A percentile compares a stretch with the other conserved stretches of the same genome.
phyloP scores from a whole-genome alignment of 1,284 basidiomycete genomes.

The Bjerkandera adusta region DNA sequence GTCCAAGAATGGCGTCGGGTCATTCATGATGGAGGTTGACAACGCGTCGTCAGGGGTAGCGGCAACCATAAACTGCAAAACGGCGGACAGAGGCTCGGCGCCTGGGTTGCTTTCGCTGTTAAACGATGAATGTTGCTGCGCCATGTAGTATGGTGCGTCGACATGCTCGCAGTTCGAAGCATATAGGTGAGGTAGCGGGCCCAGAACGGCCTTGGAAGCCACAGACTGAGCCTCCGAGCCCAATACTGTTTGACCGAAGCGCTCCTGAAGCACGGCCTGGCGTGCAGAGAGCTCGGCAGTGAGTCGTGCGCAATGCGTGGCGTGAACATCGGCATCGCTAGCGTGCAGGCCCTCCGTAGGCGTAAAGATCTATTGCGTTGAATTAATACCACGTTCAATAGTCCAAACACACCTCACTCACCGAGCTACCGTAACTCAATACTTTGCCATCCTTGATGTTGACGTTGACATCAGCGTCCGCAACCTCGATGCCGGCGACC shows the following conservation, averaged over 20 bases:
- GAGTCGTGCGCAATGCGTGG: background rate
- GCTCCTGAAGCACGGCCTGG: background rate
- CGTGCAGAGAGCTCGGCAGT: background rate
- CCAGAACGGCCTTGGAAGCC: too few relatives aligned
- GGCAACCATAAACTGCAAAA: slow-evolving; percentile 75
- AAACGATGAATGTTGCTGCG: background rate
- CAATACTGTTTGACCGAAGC: background rate
- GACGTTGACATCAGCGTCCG: slow-evolving; percentile 87
- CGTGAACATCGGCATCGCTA: background rate
- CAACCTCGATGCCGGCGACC: slow-evolving; percentile 81
- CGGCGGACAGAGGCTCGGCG: slow-evolving; percentile 50
- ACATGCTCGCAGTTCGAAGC: slow-evolving; percentile 56
- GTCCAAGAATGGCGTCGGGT: slow-evolving; percentile 48
- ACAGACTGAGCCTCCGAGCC: too few relatives aligned
- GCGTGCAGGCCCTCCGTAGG: too few relatives aligned
- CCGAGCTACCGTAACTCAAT: slow-evolving; percentile 80
- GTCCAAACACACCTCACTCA: too few relatives aligned
- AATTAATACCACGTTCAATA: background rate
- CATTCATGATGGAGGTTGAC: slow-evolving; percentile 46
- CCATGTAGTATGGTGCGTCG: slow-evolving; percentile 31
- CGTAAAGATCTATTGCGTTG: background rate
- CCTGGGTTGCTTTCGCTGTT: slow-evolving; percentile 27
- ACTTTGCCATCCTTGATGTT: slow-evolving; percentile 83
- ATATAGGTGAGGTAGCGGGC: slow-evolving; percentile 43
- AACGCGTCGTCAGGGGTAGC: slow-evolving; percentile 61